A percentile compares a stretch with the other conserved stretches of the same genome.
Conservation (phyloP, 495 filamentous ascomycete species). For the Sphaerosporella brunnea region DNA sequence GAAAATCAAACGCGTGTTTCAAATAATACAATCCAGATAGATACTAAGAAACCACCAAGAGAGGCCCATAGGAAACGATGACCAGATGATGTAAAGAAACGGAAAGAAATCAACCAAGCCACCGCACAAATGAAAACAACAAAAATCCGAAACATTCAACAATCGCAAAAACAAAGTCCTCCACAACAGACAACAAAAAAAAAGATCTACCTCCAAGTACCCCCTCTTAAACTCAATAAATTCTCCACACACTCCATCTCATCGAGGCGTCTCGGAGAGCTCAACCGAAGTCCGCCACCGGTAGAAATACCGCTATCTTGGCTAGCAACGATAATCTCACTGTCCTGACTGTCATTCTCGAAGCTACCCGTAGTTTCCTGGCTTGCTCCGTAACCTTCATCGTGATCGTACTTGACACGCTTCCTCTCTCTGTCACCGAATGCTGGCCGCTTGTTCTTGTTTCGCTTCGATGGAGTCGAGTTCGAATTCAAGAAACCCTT, state of each 20-base stretch:
- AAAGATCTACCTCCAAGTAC: conserved; percentile 19
- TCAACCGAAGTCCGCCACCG: not conserved
- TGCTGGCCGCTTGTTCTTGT: not conserved
- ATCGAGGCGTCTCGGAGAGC: conserved; percentile 11
- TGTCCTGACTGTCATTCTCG: not conserved
- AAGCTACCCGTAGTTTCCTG: not conserved
- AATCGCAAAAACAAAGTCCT: no score
- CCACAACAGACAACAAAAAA: no score
- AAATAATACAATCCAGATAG: no score
- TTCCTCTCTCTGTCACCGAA: not conserved
- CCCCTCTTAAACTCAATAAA: conserved; percentile 20
- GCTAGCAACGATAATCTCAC: not conserved
- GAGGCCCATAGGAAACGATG: no score
- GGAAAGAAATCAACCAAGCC: no score
- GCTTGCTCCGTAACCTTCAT: not conserved
- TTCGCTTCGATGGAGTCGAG: conserved; percentile 6
- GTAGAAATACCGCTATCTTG: not conserved
- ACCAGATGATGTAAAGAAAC: no score
- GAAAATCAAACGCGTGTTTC: no score
- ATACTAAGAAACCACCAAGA: no score
- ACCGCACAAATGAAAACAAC: no score
- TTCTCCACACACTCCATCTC: conserved; percentile 26
- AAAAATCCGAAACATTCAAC: no score
- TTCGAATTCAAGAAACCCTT: conserved; percentile 7
- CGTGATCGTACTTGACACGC: not conserved